Evolutionary conservation across 75 land plant genomes (phyloP), one percentile per base, ranked within the genome.

Genomic region (Cupressus sempervirens): DNA sequence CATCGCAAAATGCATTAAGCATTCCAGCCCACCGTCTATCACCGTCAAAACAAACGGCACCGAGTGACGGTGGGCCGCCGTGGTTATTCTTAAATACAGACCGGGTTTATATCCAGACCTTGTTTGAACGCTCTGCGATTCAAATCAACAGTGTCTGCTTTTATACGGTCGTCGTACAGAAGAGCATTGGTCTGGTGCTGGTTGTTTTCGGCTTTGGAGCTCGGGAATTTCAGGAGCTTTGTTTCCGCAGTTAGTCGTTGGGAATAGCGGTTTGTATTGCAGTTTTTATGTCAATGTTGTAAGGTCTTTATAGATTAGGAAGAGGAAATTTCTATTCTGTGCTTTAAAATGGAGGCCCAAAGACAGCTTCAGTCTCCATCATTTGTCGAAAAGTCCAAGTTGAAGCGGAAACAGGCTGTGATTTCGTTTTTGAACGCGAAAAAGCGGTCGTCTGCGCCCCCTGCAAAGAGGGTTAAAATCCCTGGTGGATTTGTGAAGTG

Each of bases 81-180:
- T 10, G 23, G 65, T 18, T 6, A 38, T 20, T 58, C 5, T 26
- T 62, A 62, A 62, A 62, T 62, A 62, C 67, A 23, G n/a, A 26
- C 29, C 67, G 1, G n/a, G 67, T 32, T 72, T 72, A 72, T 30
- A 72, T 32, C 35, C 26, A 32, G 2, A 23, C 67, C 67, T 62
- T 62, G 67, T 62, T 62, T 62, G 67, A 62, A 62, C 67, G 67
- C 67, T 62, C 67, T 23, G 67, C 67, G 67, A 62, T 62, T 62
- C 67, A 62, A 62, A 62, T 62, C 67, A 62, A 62, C n/a, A 62
- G 62, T 48, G 11, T 56, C 4, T 4, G 20, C 0, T 56, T 20
- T 56, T 0, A 56, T 56, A 56, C 5, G 23, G 62, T 56, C 4
- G 20, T 18, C 4, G 7, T 62, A 62, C 67, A 62, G 67, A 62